phyloP scores from a whole-genome alignment of 2,329 filamentous ascomycete species.

The Colletotrichum ledebouriae region DNA sequence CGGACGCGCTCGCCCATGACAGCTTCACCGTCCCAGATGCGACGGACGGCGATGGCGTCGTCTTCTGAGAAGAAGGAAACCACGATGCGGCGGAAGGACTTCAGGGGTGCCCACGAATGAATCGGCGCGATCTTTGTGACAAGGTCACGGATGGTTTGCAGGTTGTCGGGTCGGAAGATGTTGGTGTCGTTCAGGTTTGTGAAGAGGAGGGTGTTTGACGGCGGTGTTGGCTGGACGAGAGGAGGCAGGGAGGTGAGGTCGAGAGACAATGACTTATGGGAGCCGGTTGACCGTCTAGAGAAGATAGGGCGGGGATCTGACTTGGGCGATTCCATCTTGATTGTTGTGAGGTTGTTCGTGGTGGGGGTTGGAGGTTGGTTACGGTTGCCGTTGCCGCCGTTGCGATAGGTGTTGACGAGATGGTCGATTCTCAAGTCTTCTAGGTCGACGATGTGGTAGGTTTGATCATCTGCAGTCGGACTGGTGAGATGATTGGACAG shows the following conservation, averaged over 20 bases:
- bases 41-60: conserved; percentile 78
- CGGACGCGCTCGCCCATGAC: conserved; percentile 78
- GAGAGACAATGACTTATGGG: conserved; percentile 71
- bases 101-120: conserved; percentile 83
- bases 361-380: conserved; percentile 13
- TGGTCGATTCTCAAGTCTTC: background rate
- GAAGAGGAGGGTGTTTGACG: conserved; percentile 87
- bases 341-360: conserved; percentile 17
- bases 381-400: background rate
- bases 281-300: conserved; percentile 58
- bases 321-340: conserved; percentile 53
- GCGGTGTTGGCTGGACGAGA: conserved; percentile 77
- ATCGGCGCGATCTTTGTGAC: conserved; percentile 78
- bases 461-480: conserved; percentile 14
- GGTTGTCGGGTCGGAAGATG: conserved; percentile 81
- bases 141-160: conserved; percentile 79
- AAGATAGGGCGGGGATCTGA: conserved; percentile 47
- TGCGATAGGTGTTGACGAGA: conserved; percentile 11
- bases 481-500: background rate
- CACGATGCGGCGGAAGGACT: conserved; percentile 85
- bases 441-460: background rate
- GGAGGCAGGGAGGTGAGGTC: conserved; percentile 81
- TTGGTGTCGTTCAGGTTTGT: conserved; percentile 81
- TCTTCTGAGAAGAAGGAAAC: conserved; percentile 81
- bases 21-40: conserved; percentile 79